Evolutionary conservation across 768 basidiomycete genomes (phyloP).

Genomic region (Neoboletus subvelutipes): DNA sequence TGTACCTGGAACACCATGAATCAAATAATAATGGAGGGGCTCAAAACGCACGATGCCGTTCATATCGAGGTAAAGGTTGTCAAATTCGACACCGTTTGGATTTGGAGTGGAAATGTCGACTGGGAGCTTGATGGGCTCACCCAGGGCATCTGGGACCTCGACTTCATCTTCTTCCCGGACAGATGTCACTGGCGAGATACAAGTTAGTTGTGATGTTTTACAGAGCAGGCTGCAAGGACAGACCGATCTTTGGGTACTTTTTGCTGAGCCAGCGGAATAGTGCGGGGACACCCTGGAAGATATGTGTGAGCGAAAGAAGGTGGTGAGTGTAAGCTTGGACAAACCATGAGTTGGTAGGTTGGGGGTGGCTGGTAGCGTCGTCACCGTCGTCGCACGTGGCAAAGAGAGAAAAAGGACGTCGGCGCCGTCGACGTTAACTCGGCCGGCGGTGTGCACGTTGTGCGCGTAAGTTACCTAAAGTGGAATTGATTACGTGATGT

Average conservation of each 20-base stretch:
- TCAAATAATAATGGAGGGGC: not conserved
- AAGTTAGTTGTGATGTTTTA: not conserved
- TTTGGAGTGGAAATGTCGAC: conserved; percentile 79
- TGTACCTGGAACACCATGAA: conserved; percentile 61
- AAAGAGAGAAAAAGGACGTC: not conserved
- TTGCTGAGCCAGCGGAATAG: conserved; percentile 98
- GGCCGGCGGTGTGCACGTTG: not conserved
- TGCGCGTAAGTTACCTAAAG: conserved; percentile 8
- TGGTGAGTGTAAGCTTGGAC: not conserved
- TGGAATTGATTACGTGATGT: conserved; percentile 15
- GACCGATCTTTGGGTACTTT: conserved; percentile 97
- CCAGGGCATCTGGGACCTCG: conserved; percentile 65
- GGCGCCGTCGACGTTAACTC: conserved; percentile 1
- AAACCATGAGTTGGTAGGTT: conserved; percentile 20
- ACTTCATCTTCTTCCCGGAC: conserved; percentile 85
- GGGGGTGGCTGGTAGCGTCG: not conserved
- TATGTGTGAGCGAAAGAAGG: conserved; percentile 1
- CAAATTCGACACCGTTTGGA: conserved; percentile 95
- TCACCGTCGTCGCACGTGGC: conserved; percentile 2
- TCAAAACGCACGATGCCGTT: conserved; percentile 82
- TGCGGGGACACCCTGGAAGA: conserved; percentile 87
- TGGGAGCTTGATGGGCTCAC: conserved; percentile 66
- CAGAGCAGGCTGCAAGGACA: conserved; percentile 24
- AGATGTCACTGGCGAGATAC: conserved; percentile 51
- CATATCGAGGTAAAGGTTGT: conserved; percentile 98